Evolutionary conservation across 176 grass and related monocot genomes (phyloP).

Genomic region (Avena eriantha): DNA sequence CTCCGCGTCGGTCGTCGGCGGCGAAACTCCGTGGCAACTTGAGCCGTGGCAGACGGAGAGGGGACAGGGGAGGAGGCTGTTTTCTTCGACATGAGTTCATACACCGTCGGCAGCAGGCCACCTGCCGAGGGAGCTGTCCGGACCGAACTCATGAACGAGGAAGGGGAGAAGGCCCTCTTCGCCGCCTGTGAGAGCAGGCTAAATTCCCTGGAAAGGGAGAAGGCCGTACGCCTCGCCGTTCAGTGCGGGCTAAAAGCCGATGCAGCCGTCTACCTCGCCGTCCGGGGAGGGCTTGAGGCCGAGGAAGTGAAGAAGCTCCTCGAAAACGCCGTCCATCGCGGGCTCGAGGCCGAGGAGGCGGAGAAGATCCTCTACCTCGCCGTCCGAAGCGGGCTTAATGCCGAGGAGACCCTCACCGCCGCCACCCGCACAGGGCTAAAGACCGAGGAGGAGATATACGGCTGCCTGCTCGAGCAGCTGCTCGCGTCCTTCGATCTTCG

Average conservation of each 20-base stretch:
- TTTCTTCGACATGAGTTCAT: background rate
- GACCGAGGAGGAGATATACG: background rate
- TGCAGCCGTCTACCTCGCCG: background rate
- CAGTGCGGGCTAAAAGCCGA: background rate
- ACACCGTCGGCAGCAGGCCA: background rate
- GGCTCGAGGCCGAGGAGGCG: constrained; percentile 1
- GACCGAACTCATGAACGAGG: background rate
- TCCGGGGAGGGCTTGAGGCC: background rate
- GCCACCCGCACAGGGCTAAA: background rate
- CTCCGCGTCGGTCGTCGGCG: background rate
- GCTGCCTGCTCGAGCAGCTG: background rate
- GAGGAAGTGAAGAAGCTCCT: background rate
- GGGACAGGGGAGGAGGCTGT: background rate
- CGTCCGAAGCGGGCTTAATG: background rate
- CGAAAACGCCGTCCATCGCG: background rate
- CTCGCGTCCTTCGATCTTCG: background rate
- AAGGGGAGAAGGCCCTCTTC: background rate
- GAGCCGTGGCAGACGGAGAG: background rate
- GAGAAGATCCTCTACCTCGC: constrained; percentile 1
- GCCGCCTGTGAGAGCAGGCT: background rate
- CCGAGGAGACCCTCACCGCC: background rate
- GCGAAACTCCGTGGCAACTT: background rate
- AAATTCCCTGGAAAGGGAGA: background rate
- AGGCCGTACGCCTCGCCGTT: background rate
- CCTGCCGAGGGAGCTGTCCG: background rate